Base-by-base conservation (phyloP, 331 rosid genomes). In the Stylosanthes scabra region DNA sequence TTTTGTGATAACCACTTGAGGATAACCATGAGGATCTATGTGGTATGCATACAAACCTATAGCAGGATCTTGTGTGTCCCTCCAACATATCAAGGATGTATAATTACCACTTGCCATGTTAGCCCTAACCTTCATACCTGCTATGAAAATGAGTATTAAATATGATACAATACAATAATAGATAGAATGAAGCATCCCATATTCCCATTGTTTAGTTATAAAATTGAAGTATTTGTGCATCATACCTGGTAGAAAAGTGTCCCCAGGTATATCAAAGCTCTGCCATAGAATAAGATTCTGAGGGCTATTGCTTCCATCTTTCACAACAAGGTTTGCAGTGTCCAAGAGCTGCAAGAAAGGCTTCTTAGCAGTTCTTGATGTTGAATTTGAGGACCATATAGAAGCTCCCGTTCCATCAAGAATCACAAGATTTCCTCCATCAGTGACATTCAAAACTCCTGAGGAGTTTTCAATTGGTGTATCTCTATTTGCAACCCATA, bases 401-500 rank as follows among this genome's bases (percentile, higher is more conserved):
- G 52, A 8, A 60, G 29, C 14, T 3, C 49, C 29, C 55, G 77
- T 42, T 25, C 73, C 73, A 49, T 50, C 13, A 11, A 70, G 59
- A 37, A 86, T 71, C n/a, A 76, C 41, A 11, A 80, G 80, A 44
- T 42, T 81, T 11, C 89, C 89, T 6, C 15, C n/a, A 46, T 39
- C 27, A 39, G 75, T 76, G 47, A 87, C 49, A 63, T 39, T 42
- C 78, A 88, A 61, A 44, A 74, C 54, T 11, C 85, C 82, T 58
- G 90, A 72, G 11, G 79, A 75, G 31, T 59, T 79, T 2, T 11
- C 55, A 7, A 88, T 3, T 37, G 93, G 84, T n/a, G 13, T 6
- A 9, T 65, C 65, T 74, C 82, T 59, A 11, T 88, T 88, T 0
- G 90, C 93, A 12, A 88, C 72, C 93, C 90, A 85, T n/a, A 81